A percentile compares a stretch with the other conserved stretches of the same genome.
Evolutionary conservation across 495 filamentous ascomycete species (phyloP).

Genomic region (Sabuloglossum arenarium): DNA sequence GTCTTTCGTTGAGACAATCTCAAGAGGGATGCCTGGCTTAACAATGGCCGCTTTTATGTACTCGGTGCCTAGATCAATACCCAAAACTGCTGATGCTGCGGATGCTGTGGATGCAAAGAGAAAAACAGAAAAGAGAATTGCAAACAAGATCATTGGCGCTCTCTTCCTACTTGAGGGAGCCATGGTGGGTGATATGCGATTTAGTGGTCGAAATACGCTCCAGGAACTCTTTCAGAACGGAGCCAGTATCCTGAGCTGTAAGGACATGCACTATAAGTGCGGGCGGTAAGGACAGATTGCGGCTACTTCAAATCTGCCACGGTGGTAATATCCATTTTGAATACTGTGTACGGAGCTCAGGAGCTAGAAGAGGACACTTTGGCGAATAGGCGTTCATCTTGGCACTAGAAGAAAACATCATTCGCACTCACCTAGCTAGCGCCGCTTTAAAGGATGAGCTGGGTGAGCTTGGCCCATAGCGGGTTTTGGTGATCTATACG

Average conservation of each 20-base stretch:
- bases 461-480: too few species aligned
- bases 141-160: constrained; percentile 2
- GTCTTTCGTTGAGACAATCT: constrained; percentile 97
- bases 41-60: constrained; percentile 94
- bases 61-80: constrained; percentile 87
- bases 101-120: constrained; percentile 29
- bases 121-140: constrained; percentile 14
- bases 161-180: constrained; percentile 27
- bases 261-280: background rate
- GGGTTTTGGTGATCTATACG: too few species aligned
- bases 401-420: too few species aligned
- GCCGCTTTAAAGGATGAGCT: too few species aligned
- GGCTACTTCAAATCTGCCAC: background rate
- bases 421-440: too few species aligned
- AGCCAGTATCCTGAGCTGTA: background rate
- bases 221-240: background rate
- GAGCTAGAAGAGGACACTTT: background rate
- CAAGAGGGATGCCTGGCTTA: constrained; percentile 93
- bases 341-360: background rate
- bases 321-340: background rate
- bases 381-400: background rate
- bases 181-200: constrained; percentile 19
- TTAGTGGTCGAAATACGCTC: background rate
- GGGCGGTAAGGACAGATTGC: background rate
- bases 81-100: constrained; percentile 54